A percentile compares a stretch with the other conserved stretches of the same genome.
Conservation (phyloP, 1,284 basidiomycete species). For the Ustilago nuda region DNA sequence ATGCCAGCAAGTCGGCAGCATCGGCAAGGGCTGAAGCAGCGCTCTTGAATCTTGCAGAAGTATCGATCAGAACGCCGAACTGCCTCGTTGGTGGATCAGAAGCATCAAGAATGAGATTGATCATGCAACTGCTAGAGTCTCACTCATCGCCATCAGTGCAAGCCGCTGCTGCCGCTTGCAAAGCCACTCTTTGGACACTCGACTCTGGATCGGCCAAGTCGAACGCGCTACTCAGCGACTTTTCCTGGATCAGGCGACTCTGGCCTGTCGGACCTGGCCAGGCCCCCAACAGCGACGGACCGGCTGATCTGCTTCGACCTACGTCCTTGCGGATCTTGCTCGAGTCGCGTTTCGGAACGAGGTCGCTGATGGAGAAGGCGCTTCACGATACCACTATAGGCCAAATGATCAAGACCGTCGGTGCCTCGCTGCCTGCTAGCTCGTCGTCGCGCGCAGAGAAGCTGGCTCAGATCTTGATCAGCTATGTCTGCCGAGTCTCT, state of each 20-base stretch:
- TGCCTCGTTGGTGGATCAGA: slow-evolving; percentile 12
- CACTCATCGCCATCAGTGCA: slow-evolving; percentile 21
- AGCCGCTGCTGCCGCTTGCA: slow-evolving; percentile 31
- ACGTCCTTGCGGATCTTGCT: slow-evolving; percentile 26
- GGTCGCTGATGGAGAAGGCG: slow-evolving; percentile 35
- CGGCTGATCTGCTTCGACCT: slow-evolving; percentile 44
- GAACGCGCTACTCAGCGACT: slow-evolving; percentile 29
- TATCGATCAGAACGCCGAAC: slow-evolving; percentile 30
- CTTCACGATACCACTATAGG: slow-evolving; percentile 34
- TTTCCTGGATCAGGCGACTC: slow-evolving; percentile 38
- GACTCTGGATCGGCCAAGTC: slow-evolving; percentile 20
- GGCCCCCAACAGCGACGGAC: slow-evolving; percentile 22
- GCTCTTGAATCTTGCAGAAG: slow-evolving; percentile 36
- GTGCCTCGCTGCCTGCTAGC: slow-evolving; percentile 42
- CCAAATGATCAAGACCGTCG: slow-evolving; percentile 39
- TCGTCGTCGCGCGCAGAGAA: slow-evolving; percentile 36
- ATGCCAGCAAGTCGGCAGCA: neutral
- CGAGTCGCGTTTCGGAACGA: slow-evolving; percentile 36
- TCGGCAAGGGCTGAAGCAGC: slow-evolving; percentile 21
- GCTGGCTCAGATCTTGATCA: slow-evolving; percentile 16
- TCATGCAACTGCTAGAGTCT: slow-evolving; percentile 36
- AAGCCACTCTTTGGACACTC: slow-evolving; percentile 34
- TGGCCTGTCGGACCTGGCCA: slow-evolving; percentile 19
- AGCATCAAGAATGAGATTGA: slow-evolving; percentile 21
- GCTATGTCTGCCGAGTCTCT: slow-evolving; percentile 28